Base-by-base conservation (phyloP, 2,329 filamentous ascomycete genomes). In the Emmonsiellopsis sp. region DNA sequence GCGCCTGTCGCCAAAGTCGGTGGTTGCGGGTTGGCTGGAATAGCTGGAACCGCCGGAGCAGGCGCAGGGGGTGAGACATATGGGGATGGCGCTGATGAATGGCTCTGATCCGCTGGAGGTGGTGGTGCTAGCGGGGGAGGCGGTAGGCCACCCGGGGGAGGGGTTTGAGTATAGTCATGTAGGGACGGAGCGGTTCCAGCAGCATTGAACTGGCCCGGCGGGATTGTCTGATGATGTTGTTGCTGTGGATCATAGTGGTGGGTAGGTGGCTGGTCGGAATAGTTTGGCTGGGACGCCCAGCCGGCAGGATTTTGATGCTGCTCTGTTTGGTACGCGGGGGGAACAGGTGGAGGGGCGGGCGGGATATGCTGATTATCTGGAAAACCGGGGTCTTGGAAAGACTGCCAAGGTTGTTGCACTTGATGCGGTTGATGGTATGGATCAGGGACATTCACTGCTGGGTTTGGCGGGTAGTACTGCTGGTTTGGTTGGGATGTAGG, bases 331-430 rank as follows among this genome's bases (percentile, higher is more conserved):
- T 74, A 72, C 35, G 60, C 64, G 6, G 64, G 63, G 26, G 72
- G 73, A 41, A 72, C 61, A 30, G 71, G 71, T n/a, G 72, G 70
- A 1, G 70, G 71, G n/a, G 66, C 67, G 11, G 71, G 70, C 13
- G 72, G 65, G 31, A 65, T 55, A 51, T 62, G 48, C n/a, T 51
- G 52, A 38, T 55, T 54, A 50, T 57, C 50, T n/a, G 59, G 59
- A 35, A 52, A 50, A 32, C 62, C 63, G 34, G 52, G 46, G 15
- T 59, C 56, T 57, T 67, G 62, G 31, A 64, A 55, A 37, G 58
- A 53, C 48, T 58, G 61, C 16, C 59, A 56, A 11, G 59, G 56
- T 59, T 58, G 63, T 48, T 56, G 62, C 26, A 5, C 20, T 26
- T 59, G 59, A 51, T 56, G 52, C n/a, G 52, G 47, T 46, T 34